These are phyloP conservation scores for Alternaria triticimaculans DNA, from an alignment of 2,329 filamentous ascomycete genomes.

Conservation along the genomic window DNA sequence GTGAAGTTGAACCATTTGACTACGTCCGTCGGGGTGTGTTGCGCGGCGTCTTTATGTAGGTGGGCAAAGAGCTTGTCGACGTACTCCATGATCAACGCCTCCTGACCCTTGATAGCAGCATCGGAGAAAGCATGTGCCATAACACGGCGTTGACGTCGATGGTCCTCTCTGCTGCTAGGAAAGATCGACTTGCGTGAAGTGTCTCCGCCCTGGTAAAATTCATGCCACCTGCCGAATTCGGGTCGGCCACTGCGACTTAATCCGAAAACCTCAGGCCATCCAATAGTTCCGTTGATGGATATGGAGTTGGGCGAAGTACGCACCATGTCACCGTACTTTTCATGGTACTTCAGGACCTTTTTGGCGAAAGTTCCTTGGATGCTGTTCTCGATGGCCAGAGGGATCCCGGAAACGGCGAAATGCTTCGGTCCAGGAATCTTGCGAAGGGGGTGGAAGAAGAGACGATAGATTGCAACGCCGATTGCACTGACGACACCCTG, in stretches of 20 bases:
- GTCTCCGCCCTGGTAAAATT: background rate
- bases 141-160: slow-evolving; percentile 34
- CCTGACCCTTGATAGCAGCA: slow-evolving; percentile 44
- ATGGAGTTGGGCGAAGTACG: slow-evolving; percentile 14
- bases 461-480: slow-evolving; percentile 20
- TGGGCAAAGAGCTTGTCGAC: slow-evolving; percentile 22
- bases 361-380: background rate
- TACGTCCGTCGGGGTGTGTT: background rate
- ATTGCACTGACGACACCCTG: background rate
- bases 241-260: slow-evolving; percentile 3
- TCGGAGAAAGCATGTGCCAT: slow-evolving; percentile 48
- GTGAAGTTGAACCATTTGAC: slow-evolving; percentile 44
- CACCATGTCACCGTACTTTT: slow-evolving; percentile 14
- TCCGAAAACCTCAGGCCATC: slow-evolving; percentile 49
- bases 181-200: background rate
- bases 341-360: slow-evolving; percentile 3
- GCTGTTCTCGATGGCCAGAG: background rate
- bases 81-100: slow-evolving; percentile 41
- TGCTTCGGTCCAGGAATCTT: slow-evolving; percentile 32
- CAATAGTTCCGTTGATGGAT: slow-evolving; percentile 27
- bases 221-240: background rate
- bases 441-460: slow-evolving; percentile 24
- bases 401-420: slow-evolving; percentile 20
- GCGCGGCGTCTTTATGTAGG: background rate
- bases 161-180: slow-evolving; percentile 21